Base-by-base conservation (phyloP, 208 protist genomes). In the Acanthamoeba triangularis region DNA sequence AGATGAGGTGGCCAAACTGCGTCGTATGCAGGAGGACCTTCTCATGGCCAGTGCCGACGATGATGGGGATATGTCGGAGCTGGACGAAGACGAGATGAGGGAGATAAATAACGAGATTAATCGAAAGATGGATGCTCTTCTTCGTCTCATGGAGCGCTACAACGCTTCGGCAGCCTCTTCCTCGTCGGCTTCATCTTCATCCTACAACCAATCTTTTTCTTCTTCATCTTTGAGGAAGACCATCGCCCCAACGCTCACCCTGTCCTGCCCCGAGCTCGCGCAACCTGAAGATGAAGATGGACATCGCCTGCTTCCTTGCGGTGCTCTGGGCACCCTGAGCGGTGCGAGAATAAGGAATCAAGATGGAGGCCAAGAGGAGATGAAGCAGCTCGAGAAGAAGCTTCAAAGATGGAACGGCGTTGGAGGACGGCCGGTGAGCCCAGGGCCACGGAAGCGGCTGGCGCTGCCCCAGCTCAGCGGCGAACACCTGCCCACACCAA, bases 1-100 rank as follows among this genome's bases (percentile, higher is more conserved):
- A 37, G 78, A 85, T 85, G 47, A 85, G n/a, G 78, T 85, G 16
- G 78, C 78, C 35, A 85, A 85, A 28, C 78, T 85, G 78, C 78
- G 78, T 2, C 35, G 47, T 0, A 85, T 85, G 78, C 78, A 85
- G 78, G 78, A 85, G 30, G 78, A 85, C 47, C 78, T 78, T 33
- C 69, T 78, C 33, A 6, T 85, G 35, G 14, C 28, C 47, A 33
- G 47, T 56, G 47, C 30, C 11, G 78, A 49, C 44, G 78, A 59
- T 23, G 30, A 33, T 30, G 72, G 10, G 23, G 33, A 33, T 16
- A n/a, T n/a, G n/a, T 25, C 30, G 18, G 78, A 61, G 28, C 35
- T 85, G 78, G 78, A 85, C 25, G 78, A 85, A 37, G 44, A 13
- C 25, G 41, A 85, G 23, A 49, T 85, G 35, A 23, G 78, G 78